Evolutionary conservation across 345 rosid species (phyloP), one percentile per base, ranked within the genome.

Genomic region (Moringa oleifera): DNA sequence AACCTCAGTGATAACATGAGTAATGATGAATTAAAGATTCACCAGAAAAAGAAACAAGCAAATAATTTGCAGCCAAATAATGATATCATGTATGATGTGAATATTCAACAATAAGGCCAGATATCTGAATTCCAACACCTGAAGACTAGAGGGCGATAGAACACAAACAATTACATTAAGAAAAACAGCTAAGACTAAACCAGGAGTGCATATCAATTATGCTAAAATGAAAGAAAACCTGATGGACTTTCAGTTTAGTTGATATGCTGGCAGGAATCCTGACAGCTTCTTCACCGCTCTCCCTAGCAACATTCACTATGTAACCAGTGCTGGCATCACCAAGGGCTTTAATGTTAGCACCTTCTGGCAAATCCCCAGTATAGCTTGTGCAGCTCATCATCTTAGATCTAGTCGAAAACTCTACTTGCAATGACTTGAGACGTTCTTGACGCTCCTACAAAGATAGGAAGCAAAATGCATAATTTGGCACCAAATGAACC

Each of bases 221-320:
- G 12, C 12, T 41, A 41, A 41, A 60, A 61, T 49, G 60, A 67
- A 69, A 21, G 59, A 70, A 45, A 70, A 95, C 99, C 99, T 95
- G 99, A 75, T 95, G 99, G 50, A 73, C 86, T 79, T 95, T 95
- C 79, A 95, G 69, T 80, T 87, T 89, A 45, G 86, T 77, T 4
- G 99, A 87, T 80, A 91, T 81, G 76, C 99, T 91, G 23, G 89
- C 77, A 66, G 87, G 84, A 75, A 95, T 73, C 77, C 98, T 83
- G 70, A 89, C 95, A 72, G 93, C 86, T 69, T 79, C 95, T 84
- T 95, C 99, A 67, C 96, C 91, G 67, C 81, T 81, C 75, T 95
- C 99, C 83, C 99, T 84, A 68, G 85, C 92, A 65, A 95, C 99
- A 84, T 95, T 95, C 70, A 95, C 95, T 74, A 95, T 81, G 77